Evolutionary conservation across 768 basidiomycete species (phyloP).

Genomic region (Trametes sanguinea): DNA sequence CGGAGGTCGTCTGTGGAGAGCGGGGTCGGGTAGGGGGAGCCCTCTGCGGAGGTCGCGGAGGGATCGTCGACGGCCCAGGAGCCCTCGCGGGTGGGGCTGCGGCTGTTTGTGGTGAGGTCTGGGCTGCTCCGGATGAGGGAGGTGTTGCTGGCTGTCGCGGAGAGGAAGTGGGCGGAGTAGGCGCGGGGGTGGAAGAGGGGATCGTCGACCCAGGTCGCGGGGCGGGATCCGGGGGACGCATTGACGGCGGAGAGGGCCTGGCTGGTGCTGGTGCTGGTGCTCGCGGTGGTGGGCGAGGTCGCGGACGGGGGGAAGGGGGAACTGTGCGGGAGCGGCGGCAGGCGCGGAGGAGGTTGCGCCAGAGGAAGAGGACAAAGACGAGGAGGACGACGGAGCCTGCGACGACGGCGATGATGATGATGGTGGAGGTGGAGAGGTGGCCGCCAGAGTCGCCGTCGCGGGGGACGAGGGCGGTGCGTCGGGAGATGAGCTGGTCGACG

Average conservation of each 20-base stretch:
- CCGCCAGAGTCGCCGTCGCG: conserved; percentile 22
- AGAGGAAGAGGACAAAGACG: conserved; percentile 40
- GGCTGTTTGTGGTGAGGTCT: conserved; percentile 10
- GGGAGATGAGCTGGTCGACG: neutral
- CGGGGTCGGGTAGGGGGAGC: conserved; percentile 17
- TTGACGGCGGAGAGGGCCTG: conserved; percentile 39
- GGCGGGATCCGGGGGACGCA: conserved; percentile 28
- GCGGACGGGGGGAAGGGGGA: conserved; percentile 65
- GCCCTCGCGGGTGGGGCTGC: conserved; percentile 17
- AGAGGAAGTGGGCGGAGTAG: conserved; percentile 16
- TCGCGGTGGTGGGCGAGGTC: conserved; percentile 64
- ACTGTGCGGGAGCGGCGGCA: conserved; percentile 35
- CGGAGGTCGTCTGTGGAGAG: conserved; percentile 16
- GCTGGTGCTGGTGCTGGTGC: conserved; percentile 24
- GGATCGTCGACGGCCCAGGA: conserved; percentile 26
- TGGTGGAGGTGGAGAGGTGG: conserved; percentile 34
- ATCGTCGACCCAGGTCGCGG: conserved; percentile 30
- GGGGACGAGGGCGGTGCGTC: conserved; percentile 10
- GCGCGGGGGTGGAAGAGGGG: conserved; percentile 12
- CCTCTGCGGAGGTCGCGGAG: conserved; percentile 24
- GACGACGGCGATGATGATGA: conserved; percentile 53
- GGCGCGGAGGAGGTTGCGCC: conserved; percentile 39
- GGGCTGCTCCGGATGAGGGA: conserved; percentile 24
- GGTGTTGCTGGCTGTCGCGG: conserved; percentile 24
- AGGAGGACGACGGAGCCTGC: conserved; percentile 44